These are phyloP conservation scores for Papilionanthe hybrid DNA, from an alignment of 116 monocot genomes.

Conservation along the genomic window DNA sequence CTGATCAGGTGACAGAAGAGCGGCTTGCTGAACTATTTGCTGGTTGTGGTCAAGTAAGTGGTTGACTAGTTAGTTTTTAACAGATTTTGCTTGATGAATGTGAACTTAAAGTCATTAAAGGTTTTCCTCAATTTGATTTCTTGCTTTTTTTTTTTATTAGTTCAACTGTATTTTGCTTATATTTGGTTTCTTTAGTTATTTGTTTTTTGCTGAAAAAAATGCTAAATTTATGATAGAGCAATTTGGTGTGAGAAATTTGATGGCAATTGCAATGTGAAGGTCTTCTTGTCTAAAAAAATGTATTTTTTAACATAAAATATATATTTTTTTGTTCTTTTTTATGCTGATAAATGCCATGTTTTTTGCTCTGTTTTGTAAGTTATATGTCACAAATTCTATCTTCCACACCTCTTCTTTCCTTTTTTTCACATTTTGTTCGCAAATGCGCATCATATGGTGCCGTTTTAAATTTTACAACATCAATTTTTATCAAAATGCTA, in stretches of 20 bases:
- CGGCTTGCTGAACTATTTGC: constrained; percentile 56
- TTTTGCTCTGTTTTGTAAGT: no score
- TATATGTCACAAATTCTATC: no score
- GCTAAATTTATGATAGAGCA: not conserved
- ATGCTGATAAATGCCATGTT: no score
- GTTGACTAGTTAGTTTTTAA: not conserved
- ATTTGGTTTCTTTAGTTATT: constrained; percentile 1
- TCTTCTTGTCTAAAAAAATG: not conserved
- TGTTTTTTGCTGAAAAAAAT: not conserved
- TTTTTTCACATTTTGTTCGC: not conserved
- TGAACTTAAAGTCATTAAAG: not conserved
- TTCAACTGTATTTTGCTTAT: not conserved
- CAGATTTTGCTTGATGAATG: not conserved
- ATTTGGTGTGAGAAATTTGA: not conserved
- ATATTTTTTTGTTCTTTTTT: not conserved
- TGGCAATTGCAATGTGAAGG: not conserved
- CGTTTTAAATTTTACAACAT: not conserved
- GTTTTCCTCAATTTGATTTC: not conserved
- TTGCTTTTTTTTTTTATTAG: not conserved
- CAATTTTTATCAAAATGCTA: not conserved
- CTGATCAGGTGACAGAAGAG: constrained; percentile 64
- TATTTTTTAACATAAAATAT: not conserved
- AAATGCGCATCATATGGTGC: not conserved
- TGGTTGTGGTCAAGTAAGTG: constrained; percentile 57
- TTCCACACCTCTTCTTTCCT: not conserved